Evolutionary conservation across 2,329 filamentous ascomycete species (phyloP).

Genomic region (Fusarium robinianum): DNA sequence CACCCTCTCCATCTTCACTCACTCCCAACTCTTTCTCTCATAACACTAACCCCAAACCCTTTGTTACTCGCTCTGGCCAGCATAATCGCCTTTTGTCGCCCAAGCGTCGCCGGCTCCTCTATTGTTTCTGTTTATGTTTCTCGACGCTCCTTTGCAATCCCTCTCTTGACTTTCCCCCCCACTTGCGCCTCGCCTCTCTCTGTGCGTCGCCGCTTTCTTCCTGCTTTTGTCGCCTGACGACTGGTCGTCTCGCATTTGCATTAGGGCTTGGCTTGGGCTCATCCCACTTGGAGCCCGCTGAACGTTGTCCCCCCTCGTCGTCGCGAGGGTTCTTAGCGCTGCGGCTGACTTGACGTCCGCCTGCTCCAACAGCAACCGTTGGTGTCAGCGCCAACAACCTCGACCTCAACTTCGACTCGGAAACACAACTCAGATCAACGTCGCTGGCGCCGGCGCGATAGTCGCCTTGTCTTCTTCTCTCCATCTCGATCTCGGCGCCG

Average conservation of each 20-base stretch:
- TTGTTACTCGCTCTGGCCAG: constrained; percentile 29
- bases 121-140: constrained; percentile 32
- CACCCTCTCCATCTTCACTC: constrained; percentile 22
- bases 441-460: constrained; percentile 18
- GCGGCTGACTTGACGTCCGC: constrained; percentile 36
- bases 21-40: constrained; percentile 26
- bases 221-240: constrained; percentile 36
- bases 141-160: constrained; percentile 36
- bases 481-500: constrained; percentile 19
- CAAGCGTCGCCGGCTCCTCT: constrained; percentile 20
- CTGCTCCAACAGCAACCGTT: too few relatives aligned
- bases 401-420: constrained; percentile 15
- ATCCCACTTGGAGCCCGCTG: constrained; percentile 31
- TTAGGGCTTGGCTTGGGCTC: constrained; percentile 39
- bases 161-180: constrained; percentile 16
- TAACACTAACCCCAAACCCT: constrained; percentile 28
- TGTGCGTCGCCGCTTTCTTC: constrained; percentile 18
- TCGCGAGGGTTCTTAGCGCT: constrained; percentile 29
- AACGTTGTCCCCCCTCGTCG: constrained; percentile 20
- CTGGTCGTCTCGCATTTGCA: constrained; percentile 40
- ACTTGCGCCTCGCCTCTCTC: constrained; percentile 20
- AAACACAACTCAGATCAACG: constrained; percentile 15
- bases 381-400: too few relatives aligned
- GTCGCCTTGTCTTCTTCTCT: constrained; percentile 14
- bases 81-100: constrained; percentile 23